These are phyloP conservation scores for Wickerhamiella musiphila DNA, from an alignment of 805 yeast genomes.

Conservation along the genomic window DNA sequence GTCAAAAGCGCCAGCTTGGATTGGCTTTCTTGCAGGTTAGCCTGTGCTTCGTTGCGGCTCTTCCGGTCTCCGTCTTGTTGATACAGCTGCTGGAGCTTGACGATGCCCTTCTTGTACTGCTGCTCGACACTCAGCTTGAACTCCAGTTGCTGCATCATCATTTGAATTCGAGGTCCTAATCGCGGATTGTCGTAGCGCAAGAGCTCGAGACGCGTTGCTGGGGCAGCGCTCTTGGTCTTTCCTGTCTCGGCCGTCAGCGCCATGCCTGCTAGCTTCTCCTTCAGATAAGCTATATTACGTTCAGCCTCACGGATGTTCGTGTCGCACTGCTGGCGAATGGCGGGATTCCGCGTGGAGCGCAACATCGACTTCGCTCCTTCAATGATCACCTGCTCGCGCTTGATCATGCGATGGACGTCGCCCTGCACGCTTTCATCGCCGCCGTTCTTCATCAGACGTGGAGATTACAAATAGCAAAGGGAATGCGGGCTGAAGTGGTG, in stretches of 20 bases:
- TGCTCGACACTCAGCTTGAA: conserved; percentile 87
- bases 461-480: background rate
- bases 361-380: conserved; percentile 73
- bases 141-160: conserved; percentile 88
- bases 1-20: conserved; percentile 71
- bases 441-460: conserved; percentile 1
- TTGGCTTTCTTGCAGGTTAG: conserved; percentile 68
- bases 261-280: conserved; percentile 45
- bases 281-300: conserved; percentile 75
- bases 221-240: conserved; percentile 5
- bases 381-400: conserved; percentile 72
- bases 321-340: conserved; percentile 81
- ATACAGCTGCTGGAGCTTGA: conserved; percentile 71
- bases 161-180: conserved; percentile 82
- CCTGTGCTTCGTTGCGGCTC: conserved; percentile 74
- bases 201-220: conserved; percentile 35
- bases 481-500: no score
- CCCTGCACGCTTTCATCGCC: conserved; percentile 27
- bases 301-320: conserved; percentile 81
- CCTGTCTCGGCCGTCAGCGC: conserved; percentile 13
- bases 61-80: conserved; percentile 82
- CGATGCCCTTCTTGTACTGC: conserved; percentile 84
- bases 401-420: conserved; percentile 73
- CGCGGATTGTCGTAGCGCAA: conserved; percentile 89
- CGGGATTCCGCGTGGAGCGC: conserved; percentile 58